Base-by-base conservation (phyloP, 176 grass and related monocot genomes). In the Lolium multiflorum region DNA sequence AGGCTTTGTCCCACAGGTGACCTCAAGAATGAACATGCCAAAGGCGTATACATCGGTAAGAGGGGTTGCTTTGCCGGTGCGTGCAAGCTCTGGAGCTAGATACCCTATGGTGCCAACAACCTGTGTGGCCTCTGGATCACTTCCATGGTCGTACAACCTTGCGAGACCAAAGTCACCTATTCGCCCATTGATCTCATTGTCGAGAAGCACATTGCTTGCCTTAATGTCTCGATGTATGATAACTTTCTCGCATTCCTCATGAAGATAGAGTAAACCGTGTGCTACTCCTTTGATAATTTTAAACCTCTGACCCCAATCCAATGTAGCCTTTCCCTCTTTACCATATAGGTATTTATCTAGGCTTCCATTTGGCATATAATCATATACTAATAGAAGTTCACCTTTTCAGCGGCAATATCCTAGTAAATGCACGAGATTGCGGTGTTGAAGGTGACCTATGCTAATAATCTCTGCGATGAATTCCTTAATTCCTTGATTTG, bases 11-110 rank as follows among this genome's bases (percentile, higher is more conserved):
- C 67, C 67, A 71, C 67, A 71, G 67, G 17, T 44, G 17, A 71
- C 67, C 67, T 69, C 64, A 37, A 67, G 64, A 67, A 67, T 67
- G 64, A 37, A 67, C 64, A 67, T 35, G 2, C 64, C 64, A 35
- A 67, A 67, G 64, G 64, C 14, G 37, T 37, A 67, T 67, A 67
- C 28, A 16, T 67, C 64, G 0, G 28, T 67, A 38, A 67, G 13
- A 37, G 64, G 64, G 14, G 64, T 67, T 67, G 67, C 67, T 20
- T 71, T 71, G 66, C 67, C 9, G 18, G 67, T 71, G 37, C 67
- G 67, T n/a, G 67, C 67, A 71, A 71, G 38, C 37, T 71, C 67
- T 71, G 67, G 67, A 71, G 67, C 67, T 71, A 71, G 38, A 35
- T 44, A 71, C 3, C 66, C 67, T 71, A 71, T 71, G 38, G 67